These are phyloP conservation scores for Solanum bulbocastanum DNA, from an alignment of 257 asterid genomes.

Conservation along the genomic window DNA sequence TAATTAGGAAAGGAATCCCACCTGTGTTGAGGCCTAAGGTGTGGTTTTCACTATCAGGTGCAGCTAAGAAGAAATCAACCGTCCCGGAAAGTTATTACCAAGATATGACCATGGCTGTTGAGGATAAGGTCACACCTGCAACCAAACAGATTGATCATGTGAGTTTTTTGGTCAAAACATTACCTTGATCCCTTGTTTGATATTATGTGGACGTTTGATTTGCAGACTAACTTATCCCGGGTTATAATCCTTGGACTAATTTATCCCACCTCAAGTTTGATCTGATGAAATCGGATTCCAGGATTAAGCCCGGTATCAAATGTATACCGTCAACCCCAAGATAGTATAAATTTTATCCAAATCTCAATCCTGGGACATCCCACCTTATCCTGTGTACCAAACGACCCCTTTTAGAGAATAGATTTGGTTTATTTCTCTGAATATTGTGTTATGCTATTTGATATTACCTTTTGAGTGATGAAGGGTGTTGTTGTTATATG, in stretches of 20 bases:
- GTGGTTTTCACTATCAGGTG: slow-evolving; percentile 92
- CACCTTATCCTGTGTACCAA: not conserved
- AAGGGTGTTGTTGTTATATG: not conserved
- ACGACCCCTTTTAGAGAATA: not conserved
- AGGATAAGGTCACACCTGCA: slow-evolving; percentile 76
- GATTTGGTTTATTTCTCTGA: not conserved
- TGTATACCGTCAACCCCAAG: not conserved
- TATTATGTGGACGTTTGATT: not conserved
- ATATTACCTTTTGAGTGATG: not conserved
- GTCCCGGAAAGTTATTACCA: slow-evolving; percentile 88
- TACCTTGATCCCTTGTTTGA: not conserved
- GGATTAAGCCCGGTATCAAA: not conserved
- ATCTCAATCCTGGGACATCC: not conserved
- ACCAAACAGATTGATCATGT: slow-evolving; percentile 99
- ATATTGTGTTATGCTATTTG: not conserved
- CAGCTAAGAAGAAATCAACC: slow-evolving; percentile 94
- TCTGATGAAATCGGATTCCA: not conserved
- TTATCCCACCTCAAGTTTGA: not conserved
- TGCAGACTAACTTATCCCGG: not conserved
- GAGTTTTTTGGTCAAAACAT: slow-evolving; percentile 5
- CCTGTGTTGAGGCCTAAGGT: slow-evolving; percentile 88
- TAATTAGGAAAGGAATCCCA: slow-evolving; percentile 84
- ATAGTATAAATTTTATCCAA: not conserved
- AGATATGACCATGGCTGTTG: slow-evolving; percentile 68
- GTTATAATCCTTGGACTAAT: not conserved